phyloP scores from a whole-genome alignment of 495 filamentous ascomycete genomes.

The Xylaria grammica region DNA sequence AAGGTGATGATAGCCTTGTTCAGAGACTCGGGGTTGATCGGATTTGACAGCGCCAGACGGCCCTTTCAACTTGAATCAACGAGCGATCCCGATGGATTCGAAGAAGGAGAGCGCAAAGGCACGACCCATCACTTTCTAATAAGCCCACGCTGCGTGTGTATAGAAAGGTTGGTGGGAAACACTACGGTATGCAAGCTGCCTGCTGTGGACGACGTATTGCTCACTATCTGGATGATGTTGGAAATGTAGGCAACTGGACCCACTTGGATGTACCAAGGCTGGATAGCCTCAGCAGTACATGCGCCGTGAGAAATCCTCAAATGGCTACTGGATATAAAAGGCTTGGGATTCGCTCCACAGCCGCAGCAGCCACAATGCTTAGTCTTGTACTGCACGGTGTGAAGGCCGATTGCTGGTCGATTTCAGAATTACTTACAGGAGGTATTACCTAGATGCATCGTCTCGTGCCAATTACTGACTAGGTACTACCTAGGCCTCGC shows the following conservation, averaged over 20 bases:
- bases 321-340: conserved; percentile 6
- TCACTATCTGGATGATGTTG: conserved; percentile 16
- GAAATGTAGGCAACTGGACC: conserved; percentile 8
- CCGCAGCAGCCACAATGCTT: conserved; percentile 17
- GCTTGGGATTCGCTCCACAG: conserved; percentile 7
- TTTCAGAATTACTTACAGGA: too few relatives aligned
- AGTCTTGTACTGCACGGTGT: not conserved
- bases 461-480: not conserved
- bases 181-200: not conserved
- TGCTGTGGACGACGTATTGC: not conserved
- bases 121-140: too few relatives aligned
- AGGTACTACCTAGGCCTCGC: too few relatives aligned
- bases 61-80: too few relatives aligned
- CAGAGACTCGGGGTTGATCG: too few relatives aligned
- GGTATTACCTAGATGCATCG: too few relatives aligned
- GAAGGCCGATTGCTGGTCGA: not conserved
- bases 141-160: too few relatives aligned
- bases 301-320: not conserved
- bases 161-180: not conserved
- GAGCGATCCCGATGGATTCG: too few relatives aligned
- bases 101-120: too few relatives aligned
- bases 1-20: too few relatives aligned
- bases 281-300: conserved; percentile 20
- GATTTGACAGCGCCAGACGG: too few relatives aligned
- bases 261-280: conserved; percentile 11